Percentiles rank a stretch among this genome's conserved stretches.
Conservation (phyloP, 1,284 basidiomycete species). For the Tilletia caries region DNA sequence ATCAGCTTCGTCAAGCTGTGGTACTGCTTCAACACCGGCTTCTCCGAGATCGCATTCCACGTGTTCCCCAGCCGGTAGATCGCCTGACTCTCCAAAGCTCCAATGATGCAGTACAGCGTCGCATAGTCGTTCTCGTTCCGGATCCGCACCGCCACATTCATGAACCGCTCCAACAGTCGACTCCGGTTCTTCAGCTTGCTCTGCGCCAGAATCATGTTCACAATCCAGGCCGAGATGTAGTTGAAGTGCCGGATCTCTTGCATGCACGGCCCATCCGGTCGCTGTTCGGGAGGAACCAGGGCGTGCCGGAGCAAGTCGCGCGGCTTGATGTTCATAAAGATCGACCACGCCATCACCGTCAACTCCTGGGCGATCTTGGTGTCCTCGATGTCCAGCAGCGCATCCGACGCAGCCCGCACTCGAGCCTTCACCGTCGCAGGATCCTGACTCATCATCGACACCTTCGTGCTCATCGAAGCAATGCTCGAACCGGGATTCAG, state of each 20-base stretch:
- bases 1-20: slow-evolving; percentile 38
- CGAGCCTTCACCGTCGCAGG: slow-evolving; percentile 17
- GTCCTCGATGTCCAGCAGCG: slow-evolving; percentile 38
- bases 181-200: slow-evolving; percentile 41
- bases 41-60: slow-evolving; percentile 38
- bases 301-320: slow-evolving; percentile 45
- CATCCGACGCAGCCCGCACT: slow-evolving; percentile 38
- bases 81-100: slow-evolving; percentile 39
- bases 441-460: background rate
- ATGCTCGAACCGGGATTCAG: background rate
- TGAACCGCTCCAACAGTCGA: slow-evolving; percentile 45
- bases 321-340: slow-evolving; percentile 41
- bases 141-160: slow-evolving; percentile 42
- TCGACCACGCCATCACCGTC: slow-evolving; percentile 41
- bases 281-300: slow-evolving; percentile 32
- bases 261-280: slow-evolving; percentile 38
- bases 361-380: slow-evolving; percentile 39
- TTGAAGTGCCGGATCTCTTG: slow-evolving; percentile 46
- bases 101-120: slow-evolving; percentile 42
- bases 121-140: slow-evolving; percentile 46
- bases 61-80: slow-evolving; percentile 42
- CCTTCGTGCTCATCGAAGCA: background rate
- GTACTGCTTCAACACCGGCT: slow-evolving; percentile 39
- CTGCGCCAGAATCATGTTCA: slow-evolving; percentile 45
- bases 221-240: slow-evolving; percentile 47